phyloP scores from a whole-genome alignment of 2,329 filamentous ascomycete species.

The Shiraia bambusicola region DNA sequence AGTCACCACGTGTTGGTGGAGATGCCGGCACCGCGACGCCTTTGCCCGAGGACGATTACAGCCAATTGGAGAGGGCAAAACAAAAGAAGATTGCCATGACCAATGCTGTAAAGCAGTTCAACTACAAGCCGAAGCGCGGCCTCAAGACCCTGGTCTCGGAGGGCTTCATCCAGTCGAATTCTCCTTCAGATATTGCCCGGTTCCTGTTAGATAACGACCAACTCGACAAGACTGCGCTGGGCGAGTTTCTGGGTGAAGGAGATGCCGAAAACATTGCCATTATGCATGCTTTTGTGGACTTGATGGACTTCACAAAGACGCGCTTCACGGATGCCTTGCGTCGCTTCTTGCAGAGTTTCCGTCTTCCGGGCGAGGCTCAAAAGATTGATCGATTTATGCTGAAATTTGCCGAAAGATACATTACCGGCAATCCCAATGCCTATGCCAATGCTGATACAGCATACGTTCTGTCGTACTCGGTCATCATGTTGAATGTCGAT shows the following conservation, averaged over 20 bases:
- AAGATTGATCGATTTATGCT: slow-evolving; percentile 99
- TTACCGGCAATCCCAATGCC: slow-evolving; percentile 91
- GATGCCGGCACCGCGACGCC: slow-evolving; percentile 49
- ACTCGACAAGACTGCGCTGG: slow-evolving; percentile 87
- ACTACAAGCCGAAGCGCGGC: slow-evolving; percentile 95
- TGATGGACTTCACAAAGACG: slow-evolving; percentile 88
- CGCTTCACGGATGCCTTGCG: slow-evolving; percentile 91
- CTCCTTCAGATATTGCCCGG: slow-evolving; percentile 76
- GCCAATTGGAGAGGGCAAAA: slow-evolving; percentile 91
- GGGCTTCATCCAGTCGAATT: slow-evolving; percentile 81
- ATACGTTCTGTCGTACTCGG: slow-evolving; percentile 93
- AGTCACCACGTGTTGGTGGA: slow-evolving; percentile 59
- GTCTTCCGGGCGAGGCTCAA: slow-evolving; percentile 91
- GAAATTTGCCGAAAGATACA: slow-evolving; percentile 96
- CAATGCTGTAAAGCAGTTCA: slow-evolving; percentile 88
- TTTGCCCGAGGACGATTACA: slow-evolving; percentile 79
- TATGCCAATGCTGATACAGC: slow-evolving; percentile 98
- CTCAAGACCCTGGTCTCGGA: slow-evolving; percentile 81
- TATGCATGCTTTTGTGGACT: slow-evolving; percentile 97
- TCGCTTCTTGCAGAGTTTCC: slow-evolving; percentile 91
- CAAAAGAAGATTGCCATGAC: slow-evolving; percentile 88
- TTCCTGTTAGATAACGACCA: slow-evolving; percentile 82
- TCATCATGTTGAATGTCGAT: slow-evolving; percentile 95
- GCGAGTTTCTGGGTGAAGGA: slow-evolving; percentile 92
- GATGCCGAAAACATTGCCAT: slow-evolving; percentile 91